Conservation (phyloP, 495 filamentous ascomycete species). For the Penicillium tannophilum region DNA sequence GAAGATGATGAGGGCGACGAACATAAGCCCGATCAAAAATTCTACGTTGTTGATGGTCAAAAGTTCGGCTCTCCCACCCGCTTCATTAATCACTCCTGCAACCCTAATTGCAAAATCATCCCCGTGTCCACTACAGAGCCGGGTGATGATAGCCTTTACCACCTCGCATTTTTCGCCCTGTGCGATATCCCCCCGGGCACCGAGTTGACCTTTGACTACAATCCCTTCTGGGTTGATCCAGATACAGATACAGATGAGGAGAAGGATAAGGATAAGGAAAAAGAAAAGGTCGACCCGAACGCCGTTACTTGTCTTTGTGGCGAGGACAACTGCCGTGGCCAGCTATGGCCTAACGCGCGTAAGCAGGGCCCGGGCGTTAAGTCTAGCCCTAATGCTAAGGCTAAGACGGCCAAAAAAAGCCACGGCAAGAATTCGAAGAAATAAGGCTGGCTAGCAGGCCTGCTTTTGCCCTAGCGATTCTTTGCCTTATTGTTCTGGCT, state of each 20-base stretch:
- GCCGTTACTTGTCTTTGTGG: slow-evolving; percentile 70
- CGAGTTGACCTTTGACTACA: slow-evolving; percentile 90
- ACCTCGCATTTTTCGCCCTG: slow-evolving; percentile 83
- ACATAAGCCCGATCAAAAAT: slow-evolving; percentile 10
- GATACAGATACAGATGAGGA: too few relatives aligned
- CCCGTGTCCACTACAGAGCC: slow-evolving; percentile 74
- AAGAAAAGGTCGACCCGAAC: slow-evolving; percentile 50
- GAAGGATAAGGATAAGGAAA: too few relatives aligned
- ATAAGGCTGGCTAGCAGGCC: too few relatives aligned
- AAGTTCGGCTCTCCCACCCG: slow-evolving; percentile 58
- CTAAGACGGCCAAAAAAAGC: too few relatives aligned
- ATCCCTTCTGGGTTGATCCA: slow-evolving; percentile 55
- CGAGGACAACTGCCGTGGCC: slow-evolving; percentile 64
- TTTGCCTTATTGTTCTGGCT: too few relatives aligned
- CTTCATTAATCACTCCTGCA: slow-evolving; percentile 71
- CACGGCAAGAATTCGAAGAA: too few relatives aligned
- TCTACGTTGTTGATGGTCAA: slow-evolving; percentile 62
- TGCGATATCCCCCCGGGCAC: slow-evolving; percentile 65
- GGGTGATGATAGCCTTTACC: slow-evolving; percentile 73
- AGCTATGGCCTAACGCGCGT: slow-evolving; percentile 59
- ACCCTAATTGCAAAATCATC: slow-evolving; percentile 77
- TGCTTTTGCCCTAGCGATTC: too few relatives aligned
- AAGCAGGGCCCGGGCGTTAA: slow-evolving; percentile 28
- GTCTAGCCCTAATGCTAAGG: slow-evolving; percentile 28
- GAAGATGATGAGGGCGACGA: slow-evolving; percentile 15